phyloP scores from a whole-genome alignment of 345 rosid genomes.

The Gossypium anomalum region DNA sequence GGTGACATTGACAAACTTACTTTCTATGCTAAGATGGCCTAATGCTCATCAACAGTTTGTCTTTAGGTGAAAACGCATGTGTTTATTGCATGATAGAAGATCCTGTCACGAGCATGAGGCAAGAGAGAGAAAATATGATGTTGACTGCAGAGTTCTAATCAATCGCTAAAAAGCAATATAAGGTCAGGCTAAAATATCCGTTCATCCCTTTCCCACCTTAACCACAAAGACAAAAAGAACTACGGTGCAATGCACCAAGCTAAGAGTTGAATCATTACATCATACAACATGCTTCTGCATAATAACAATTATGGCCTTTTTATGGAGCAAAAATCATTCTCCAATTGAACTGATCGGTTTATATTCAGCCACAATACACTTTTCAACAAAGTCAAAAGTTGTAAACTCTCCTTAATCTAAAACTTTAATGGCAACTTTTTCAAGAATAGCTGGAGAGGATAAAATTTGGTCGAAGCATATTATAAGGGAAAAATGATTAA shows the following conservation, averaged over 20 bases:
- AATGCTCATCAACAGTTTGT: neutral
- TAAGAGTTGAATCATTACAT: neutral
- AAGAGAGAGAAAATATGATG: too few species aligned
- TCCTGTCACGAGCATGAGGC: neutral
- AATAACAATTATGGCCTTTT: neutral
- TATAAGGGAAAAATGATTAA: neutral
- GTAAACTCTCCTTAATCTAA: neutral
- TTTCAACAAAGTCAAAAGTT: neutral
- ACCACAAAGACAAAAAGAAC: neutral
- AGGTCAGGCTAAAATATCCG: neutral
- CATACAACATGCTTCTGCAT: neutral
- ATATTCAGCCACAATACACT: neutral
- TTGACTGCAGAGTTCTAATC: neutral
- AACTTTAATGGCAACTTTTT: neutral
- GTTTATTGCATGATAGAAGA: neutral
- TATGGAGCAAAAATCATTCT: neutral
- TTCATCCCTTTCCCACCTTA: neutral
- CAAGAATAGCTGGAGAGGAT: neutral
- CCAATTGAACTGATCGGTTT: neutral
- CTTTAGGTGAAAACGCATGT: neutral
- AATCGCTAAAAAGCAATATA: neutral
- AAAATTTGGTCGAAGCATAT: neutral
- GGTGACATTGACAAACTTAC: neutral
- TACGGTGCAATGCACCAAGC: neutral
- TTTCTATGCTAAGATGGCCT: neutral